Conservation (phyloP, 2,329 filamentous ascomycete species). For the Cytospora paraplurivora region DNA sequence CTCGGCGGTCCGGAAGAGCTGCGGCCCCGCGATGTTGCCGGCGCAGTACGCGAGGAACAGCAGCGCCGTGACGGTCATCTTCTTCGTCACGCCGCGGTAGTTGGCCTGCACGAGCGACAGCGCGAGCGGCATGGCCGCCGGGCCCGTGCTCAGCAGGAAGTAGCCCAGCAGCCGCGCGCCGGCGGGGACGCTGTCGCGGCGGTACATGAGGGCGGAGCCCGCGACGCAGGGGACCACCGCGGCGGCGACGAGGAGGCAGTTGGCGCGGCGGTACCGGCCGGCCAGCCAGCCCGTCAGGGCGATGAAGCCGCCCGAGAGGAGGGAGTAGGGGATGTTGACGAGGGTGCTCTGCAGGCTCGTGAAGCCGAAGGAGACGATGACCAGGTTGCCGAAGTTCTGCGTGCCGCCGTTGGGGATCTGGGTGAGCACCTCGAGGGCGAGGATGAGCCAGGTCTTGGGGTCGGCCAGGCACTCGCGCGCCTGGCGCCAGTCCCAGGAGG, state of each 20-base stretch:
- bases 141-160: slow-evolving; percentile 57
- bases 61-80: slow-evolving; percentile 60
- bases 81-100: slow-evolving; percentile 60
- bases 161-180: slow-evolving; percentile 58
- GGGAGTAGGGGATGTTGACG: slow-evolving; percentile 61
- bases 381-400: slow-evolving; percentile 60
- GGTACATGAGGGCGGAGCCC: slow-evolving; percentile 57
- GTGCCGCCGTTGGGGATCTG: slow-evolving; percentile 66
- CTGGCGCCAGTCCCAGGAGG: slow-evolving; percentile 54
- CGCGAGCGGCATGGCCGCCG: slow-evolving; percentile 55
- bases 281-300: slow-evolving; percentile 53
- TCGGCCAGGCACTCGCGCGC: slow-evolving; percentile 55
- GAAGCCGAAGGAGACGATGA: slow-evolving; percentile 59
- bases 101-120: slow-evolving; percentile 59
- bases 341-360: slow-evolving; percentile 56
- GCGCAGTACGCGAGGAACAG: slow-evolving; percentile 58
- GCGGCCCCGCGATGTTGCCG: slow-evolving; percentile 59
- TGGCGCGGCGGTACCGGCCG: slow-evolving; percentile 52
- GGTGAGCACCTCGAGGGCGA: slow-evolving; percentile 53
- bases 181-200: slow-evolving; percentile 43
- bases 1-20: slow-evolving; percentile 54
- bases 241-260: slow-evolving; percentile 53
- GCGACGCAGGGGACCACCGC: slow-evolving; percentile 54
- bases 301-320: slow-evolving; percentile 52
- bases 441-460: slow-evolving; percentile 63